Evolutionary conservation across 2,329 filamentous ascomycete genomes (phyloP), one percentile per base, ranked within the genome.

Genomic region (Sarocladium strictum): DNA sequence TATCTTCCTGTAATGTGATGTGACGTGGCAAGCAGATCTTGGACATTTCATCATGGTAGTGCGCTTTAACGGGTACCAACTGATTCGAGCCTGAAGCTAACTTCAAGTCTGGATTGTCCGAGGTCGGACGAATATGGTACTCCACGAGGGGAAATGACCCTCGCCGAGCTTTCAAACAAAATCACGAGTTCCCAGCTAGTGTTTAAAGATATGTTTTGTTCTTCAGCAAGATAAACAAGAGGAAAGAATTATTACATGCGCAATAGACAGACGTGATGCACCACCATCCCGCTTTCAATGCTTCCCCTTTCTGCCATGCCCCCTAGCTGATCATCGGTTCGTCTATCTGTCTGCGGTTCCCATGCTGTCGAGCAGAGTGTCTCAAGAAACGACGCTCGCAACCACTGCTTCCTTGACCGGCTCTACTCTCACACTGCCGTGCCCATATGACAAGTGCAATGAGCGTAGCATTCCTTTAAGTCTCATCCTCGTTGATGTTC

Each of bases 161-260:
- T 33, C 15, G 32, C 6, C 35, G 15, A 38, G 35, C 6, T 9
- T 38, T 6, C 35, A 38, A n/a, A n/a, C 35, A 38, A 17, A n/a
- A n/a, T n/a, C n/a, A n/a, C n/a, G n/a, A n/a, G n/a, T n/a, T n/a
- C n/a, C n/a, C 32, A 33, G 9, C 9, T 38, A 15, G 6, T n/a
- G 15, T 6, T 15, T n/a, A n/a, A 38, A 15, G 6, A n/a, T n/a
- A 19, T 43, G 6, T 47, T 47, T 47, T 15, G 12, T 15, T 33
- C 23, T 51, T 33, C 47, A 21, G n/a, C 47, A 51, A 51, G 47
- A 51, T 35, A 51, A 29, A 51, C 27, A 51, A 33, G 47, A 33
- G 47, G 27, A 51, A 35, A 35, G 6, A 35, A 51, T 51, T 51
- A 51, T 57, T 57, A 55, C 35, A 54, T 37, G 55, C 27, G 35